Conservation (phyloP, 2,329 filamentous ascomycete species). For the Colletotrichum theobromicola region DNA sequence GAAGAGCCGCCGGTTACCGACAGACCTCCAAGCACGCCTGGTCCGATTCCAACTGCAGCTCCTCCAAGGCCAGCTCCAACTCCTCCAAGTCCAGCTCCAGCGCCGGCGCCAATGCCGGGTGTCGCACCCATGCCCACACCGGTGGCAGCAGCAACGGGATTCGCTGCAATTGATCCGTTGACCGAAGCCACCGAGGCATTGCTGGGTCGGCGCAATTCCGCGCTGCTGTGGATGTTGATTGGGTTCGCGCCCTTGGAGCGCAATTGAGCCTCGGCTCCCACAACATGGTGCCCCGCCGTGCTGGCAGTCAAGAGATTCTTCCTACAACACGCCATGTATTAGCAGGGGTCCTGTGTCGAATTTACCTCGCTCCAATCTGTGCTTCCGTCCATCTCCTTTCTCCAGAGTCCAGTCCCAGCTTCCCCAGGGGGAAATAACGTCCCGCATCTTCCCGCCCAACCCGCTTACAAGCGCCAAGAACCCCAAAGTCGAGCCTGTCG, state of each 20-base stretch:
- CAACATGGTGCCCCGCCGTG: constrained; percentile 34
- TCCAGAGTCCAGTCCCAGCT: not conserved
- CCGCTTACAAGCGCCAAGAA: not conserved
- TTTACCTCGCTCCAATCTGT: not conserved
- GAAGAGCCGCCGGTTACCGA: constrained; percentile 16
- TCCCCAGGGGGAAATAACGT: not conserved
- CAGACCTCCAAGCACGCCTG: constrained; percentile 13
- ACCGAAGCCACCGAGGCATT: constrained; percentile 28
- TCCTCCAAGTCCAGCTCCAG: constrained; percentile 13
- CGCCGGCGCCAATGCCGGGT: constrained; percentile 1
- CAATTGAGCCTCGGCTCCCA: constrained; percentile 51
- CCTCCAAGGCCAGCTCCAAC: constrained; percentile 16
- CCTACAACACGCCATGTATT: constrained; percentile 30
- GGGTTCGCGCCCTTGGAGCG: constrained; percentile 41
- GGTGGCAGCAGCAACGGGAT: not conserved
- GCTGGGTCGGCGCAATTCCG: constrained; percentile 44
- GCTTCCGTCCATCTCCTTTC: not conserved
- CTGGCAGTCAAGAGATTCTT: constrained; percentile 48
- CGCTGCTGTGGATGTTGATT: constrained; percentile 39
- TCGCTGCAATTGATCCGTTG: constrained; percentile 25
- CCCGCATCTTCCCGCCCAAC: not conserved
- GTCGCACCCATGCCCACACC: not conserved
- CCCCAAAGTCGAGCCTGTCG: not conserved
- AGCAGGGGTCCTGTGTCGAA: not conserved
- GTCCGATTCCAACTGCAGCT: constrained; percentile 12